Percentiles rank a stretch among this genome's conserved stretches.
phyloP scores from a whole-genome alignment of 495 filamentous ascomycete species.

The Talaromyces wortmannii region DNA sequence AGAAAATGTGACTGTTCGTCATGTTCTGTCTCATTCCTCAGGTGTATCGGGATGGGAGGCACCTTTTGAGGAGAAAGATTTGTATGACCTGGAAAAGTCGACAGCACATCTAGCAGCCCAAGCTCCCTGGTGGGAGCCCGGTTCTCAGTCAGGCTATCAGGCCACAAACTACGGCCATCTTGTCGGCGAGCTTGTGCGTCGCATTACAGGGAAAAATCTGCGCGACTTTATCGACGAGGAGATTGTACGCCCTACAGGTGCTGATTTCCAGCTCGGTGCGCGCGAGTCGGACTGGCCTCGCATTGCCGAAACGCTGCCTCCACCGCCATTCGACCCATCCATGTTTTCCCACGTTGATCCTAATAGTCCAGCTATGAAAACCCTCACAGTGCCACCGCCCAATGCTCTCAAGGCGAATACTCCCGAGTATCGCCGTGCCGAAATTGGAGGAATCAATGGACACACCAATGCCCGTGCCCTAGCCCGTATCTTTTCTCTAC shows the following conservation, averaged over 20 bases:
- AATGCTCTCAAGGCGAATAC: not conserved
- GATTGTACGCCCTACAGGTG: conserved; percentile 11
- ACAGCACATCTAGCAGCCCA: conserved; percentile 16
- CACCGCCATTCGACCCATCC: not conserved
- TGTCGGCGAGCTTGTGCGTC: conserved; percentile 15
- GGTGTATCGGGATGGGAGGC: conserved; percentile 14
- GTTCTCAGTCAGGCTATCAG: conserved; percentile 19
- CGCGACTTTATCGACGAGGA: conserved; percentile 18
- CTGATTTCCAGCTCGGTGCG: conserved; percentile 19
- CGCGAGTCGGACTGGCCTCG: conserved; percentile 11
- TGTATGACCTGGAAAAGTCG: conserved; percentile 12
- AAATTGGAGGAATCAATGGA: conserved; percentile 10
- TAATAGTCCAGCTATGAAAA: not conserved
- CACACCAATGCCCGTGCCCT: conserved; percentile 9
- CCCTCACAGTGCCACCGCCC: not conserved
- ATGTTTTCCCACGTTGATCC: not conserved
- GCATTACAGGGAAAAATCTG: conserved; percentile 11
- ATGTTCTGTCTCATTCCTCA: conserved; percentile 16
- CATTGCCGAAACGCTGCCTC: conserved; percentile 6
- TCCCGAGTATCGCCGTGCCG: not conserved
- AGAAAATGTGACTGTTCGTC: conserved; percentile 15
- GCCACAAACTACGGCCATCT: conserved; percentile 16
- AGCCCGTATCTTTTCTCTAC: conserved; percentile 5
- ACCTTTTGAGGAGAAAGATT: conserved; percentile 11
- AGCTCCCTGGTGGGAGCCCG: conserved; percentile 21